These are phyloP conservation scores for Zalaria sp. DNA, from an alignment of 2,329 filamentous ascomycete genomes.

Conservation along the genomic window DNA sequence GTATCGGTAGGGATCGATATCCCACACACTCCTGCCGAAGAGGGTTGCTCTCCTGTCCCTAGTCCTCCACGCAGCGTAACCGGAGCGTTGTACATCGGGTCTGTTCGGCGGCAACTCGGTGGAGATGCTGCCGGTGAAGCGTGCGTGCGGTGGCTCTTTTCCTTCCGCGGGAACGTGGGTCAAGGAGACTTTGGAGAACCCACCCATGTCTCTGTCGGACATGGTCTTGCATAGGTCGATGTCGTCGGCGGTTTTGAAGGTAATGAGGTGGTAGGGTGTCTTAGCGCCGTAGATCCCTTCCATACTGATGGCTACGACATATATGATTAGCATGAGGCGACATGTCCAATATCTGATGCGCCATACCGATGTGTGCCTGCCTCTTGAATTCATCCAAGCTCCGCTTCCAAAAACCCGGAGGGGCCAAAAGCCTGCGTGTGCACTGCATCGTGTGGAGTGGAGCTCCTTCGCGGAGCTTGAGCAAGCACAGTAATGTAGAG, in stretches of 20 bases:
- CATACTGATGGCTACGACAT: slow-evolving; percentile 45
- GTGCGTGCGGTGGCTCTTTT: slow-evolving; percentile 50
- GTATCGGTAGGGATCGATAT: slow-evolving; percentile 79
- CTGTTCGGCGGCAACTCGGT: slow-evolving; percentile 64
- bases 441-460: slow-evolving; percentile 18
- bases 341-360: background rate
- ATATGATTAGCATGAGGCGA: too few relatives aligned
- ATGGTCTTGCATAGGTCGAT: slow-evolving; percentile 53
- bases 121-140: slow-evolving; percentile 81
- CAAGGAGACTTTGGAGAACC: slow-evolving; percentile 62
- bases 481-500: too few relatives aligned
- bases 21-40: slow-evolving; percentile 78
- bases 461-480: too few relatives aligned
- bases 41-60: slow-evolving; percentile 60
- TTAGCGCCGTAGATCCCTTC: slow-evolving; percentile 54
- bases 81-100: slow-evolving; percentile 62
- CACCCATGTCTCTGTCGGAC: slow-evolving; percentile 63
- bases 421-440: slow-evolving; percentile 18
- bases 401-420: slow-evolving; percentile 40
- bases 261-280: slow-evolving; percentile 49
- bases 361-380: slow-evolving; percentile 38
- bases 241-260: slow-evolving; percentile 40
- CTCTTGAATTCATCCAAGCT: slow-evolving; percentile 46
- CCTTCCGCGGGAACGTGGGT: slow-evolving; percentile 41
- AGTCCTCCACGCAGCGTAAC: slow-evolving; percentile 86